Conservation (phyloP, 2,329 filamentous ascomycete species). For the Graphilbum sp. region DNA sequence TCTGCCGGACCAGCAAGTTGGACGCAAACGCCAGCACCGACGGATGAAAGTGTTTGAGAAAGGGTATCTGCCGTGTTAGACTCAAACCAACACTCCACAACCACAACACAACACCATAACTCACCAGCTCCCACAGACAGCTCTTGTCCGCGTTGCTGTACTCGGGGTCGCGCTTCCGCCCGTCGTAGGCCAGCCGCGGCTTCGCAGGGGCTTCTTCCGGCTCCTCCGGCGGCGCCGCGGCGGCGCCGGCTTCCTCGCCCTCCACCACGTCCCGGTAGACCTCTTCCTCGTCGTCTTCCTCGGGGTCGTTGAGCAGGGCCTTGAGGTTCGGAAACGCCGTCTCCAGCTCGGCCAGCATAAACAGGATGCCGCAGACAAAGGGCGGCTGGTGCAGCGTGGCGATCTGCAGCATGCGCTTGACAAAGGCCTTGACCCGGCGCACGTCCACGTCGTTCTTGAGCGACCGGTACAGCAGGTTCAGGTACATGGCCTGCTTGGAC, state of each 20-base stretch:
- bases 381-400: constrained; percentile 78
- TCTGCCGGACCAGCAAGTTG: constrained; percentile 50
- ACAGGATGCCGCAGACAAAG: constrained; percentile 86
- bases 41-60: constrained; percentile 75
- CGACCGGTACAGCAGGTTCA: constrained; percentile 79
- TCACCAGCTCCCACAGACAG: constrained; percentile 81
- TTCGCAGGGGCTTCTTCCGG: constrained; percentile 13
- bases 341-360: constrained; percentile 69
- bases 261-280: constrained; percentile 31
- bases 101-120: too few relatives aligned
- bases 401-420: constrained; percentile 81
- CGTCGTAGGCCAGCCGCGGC: constrained; percentile 46
- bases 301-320: constrained; percentile 63
- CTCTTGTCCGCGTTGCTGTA: constrained; percentile 85
- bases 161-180: constrained; percentile 79
- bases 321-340: constrained; percentile 64
- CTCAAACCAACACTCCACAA: too few relatives aligned
- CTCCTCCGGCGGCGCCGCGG: constrained; percentile 19
- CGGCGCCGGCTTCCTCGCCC: constrained; percentile 44
- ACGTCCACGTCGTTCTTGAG: constrained; percentile 82
- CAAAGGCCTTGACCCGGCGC: constrained; percentile 86
- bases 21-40: constrained; percentile 75
- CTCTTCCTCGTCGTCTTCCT: constrained; percentile 57
- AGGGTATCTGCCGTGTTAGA: constrained; percentile 33
- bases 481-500: constrained; percentile 88